These are phyloP conservation scores for Chimonanthus salicifolius DNA, from an alignment of 164 flowering plant genomes.

Conservation along the genomic window DNA sequence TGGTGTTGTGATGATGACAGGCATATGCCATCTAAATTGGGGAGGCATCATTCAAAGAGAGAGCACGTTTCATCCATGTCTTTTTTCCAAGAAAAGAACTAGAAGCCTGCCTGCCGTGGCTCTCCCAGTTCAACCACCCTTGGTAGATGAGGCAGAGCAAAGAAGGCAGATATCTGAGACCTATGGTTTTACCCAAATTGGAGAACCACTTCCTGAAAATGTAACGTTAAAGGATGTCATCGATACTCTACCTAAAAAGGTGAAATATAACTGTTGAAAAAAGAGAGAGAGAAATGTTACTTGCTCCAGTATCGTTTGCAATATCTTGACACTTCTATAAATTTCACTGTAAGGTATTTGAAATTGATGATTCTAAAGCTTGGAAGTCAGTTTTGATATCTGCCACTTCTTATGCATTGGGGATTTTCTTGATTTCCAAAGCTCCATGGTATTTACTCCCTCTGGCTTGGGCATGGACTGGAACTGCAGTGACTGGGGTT, in stretches of 20 bases:
- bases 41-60: constrained; percentile 20
- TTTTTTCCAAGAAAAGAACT: constrained; percentile 23
- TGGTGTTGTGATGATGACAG: constrained; percentile 26
- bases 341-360: constrained; percentile 55
- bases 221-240: constrained; percentile 63
- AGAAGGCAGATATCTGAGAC: constrained; percentile 54
- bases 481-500: constrained; percentile 93
- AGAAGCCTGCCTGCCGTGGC: constrained; percentile 45
- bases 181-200: constrained; percentile 91
- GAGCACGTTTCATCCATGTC: constrained; percentile 13
- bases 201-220: constrained; percentile 75
- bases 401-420: constrained; percentile 69
- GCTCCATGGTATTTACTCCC: constrained; percentile 98
- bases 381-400: constrained; percentile 76
- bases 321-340: constrained; percentile 4
- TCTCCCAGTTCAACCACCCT: constrained; percentile 35
- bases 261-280: constrained; percentile 11
- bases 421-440: constrained; percentile 76
- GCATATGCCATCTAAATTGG: constrained; percentile 36
- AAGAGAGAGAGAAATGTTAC: not conserved
- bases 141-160: constrained; percentile 37
- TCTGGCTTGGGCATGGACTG: constrained; percentile 98
- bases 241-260: constrained; percentile 80
- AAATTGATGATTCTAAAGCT: constrained; percentile 76
- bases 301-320: not conserved